Evolutionary conservation across 169 alveolate genomes (phyloP).

Genomic region (Plasmodium reichenowi): DNA sequence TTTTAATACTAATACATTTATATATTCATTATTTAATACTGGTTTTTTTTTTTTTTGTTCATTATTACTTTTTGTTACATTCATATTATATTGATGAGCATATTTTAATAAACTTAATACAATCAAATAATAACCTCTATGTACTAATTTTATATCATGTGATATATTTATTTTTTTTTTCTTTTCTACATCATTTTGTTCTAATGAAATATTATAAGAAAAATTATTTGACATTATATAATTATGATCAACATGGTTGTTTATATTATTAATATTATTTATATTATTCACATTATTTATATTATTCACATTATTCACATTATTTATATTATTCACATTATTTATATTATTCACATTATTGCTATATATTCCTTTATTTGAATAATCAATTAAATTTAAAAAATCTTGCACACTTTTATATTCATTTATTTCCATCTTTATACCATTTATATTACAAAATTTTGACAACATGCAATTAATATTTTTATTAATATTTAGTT

Average conservation of each 20-base stretch:
- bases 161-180: neutral
- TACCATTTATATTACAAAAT: too few species aligned
- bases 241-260: constrained; percentile 4
- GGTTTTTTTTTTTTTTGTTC: constrained; percentile 44
- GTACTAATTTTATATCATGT: neutral
- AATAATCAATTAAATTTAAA: too few species aligned
- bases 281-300: neutral
- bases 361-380: neutral
- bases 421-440: neutral
- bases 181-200: neutral
- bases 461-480: too few species aligned
- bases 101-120: constrained; percentile 52
- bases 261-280: neutral
- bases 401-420: neutral
- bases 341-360: too few species aligned
- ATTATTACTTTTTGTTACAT: constrained; percentile 31
- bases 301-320: neutral
- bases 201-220: constrained; percentile 2
- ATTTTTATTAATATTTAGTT: too few species aligned
- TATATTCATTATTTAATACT: constrained; percentile 42
- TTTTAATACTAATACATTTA: constrained; percentile 36
- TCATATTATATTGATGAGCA: constrained; percentile 18
- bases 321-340: neutral
- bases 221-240: neutral
- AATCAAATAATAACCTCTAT: constrained; percentile 22